Base-by-base conservation (phyloP, 805 yeast species). In the Monosporozyma servazzii region DNA sequence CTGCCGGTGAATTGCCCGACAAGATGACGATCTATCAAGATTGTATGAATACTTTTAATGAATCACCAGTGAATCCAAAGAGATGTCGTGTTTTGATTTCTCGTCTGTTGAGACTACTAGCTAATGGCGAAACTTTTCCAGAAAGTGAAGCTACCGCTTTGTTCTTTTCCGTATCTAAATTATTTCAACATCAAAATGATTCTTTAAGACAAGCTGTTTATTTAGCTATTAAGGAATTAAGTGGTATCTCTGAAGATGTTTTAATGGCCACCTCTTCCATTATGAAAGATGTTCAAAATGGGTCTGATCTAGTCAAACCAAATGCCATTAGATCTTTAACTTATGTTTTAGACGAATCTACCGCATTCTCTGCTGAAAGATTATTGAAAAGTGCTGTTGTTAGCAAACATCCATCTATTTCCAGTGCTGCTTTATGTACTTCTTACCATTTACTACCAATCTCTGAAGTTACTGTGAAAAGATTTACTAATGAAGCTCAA, bases 21-120 rank as follows among this genome's bases (percentile, higher is more conserved):
- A 90, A 90, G 71, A 93, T 93, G 98, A 84, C 96, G 10, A 90
- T 93, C 56, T 91, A 86, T 69, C 99, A 93, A 71, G 96, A 90
- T 67, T 90, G 97, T 75, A 74, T 88, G 64, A 86, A 86, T 58
- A 90, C 87, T 54, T 93, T 93, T 78, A 91, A 90, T 73, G 88
- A 90, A 56, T 78, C 93, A 44, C 96, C 96, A 10, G 84, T 90
- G 53, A 84, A 86, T 61, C 86, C 97, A 27, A 85, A 83, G 60
- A 85, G 85, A 70, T 89, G 96, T 65, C 86, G 99, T 61, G 68
- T 75, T 53, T 73, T 91, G 65, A 77, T 93, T 66, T 84, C 96
- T 33, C 82, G 89, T 70, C 75, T 93, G 60, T 75, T 90, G 64
- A 80, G 95, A 63, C 77, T 93, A 65, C 71, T 93, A 55, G 85